phyloP scores from a whole-genome alignment of 331 rosid genomes.

The Arachis monticola region DNA sequence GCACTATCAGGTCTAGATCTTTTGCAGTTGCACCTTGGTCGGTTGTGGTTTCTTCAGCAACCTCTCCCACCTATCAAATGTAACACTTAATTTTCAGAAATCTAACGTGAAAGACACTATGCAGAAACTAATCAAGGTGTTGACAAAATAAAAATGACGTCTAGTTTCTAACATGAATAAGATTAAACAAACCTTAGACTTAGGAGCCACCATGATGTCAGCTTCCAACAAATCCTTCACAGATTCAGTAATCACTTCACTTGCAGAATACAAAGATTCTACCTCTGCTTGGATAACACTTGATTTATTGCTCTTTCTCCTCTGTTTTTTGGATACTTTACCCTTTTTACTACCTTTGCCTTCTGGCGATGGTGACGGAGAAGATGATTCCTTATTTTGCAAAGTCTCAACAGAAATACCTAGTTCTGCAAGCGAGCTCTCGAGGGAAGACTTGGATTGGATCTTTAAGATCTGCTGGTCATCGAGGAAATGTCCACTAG shows the following conservation, averaged over 20 bases:
- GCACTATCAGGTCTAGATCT: constrained; percentile 45
- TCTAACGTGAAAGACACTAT: constrained; percentile 27
- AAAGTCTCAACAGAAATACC: constrained; percentile 65
- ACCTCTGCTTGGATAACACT: constrained; percentile 47
- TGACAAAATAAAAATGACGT: not conserved
- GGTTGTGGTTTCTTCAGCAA: constrained; percentile 37
- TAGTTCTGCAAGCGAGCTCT: constrained; percentile 77
- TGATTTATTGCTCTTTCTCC: constrained; percentile 61
- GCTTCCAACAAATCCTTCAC: constrained; percentile 50
- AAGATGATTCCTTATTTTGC: constrained; percentile 49
- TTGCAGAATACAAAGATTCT: constrained; percentile 47
- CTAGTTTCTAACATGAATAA: constrained; percentile 11
- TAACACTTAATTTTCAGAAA: constrained; percentile 30
- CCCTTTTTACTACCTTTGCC: constrained; percentile 71
- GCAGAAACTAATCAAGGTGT: constrained; percentile 8
- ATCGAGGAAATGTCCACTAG: constrained; percentile 72
- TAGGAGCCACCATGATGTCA: constrained; percentile 43
- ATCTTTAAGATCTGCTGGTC: constrained; percentile 92
- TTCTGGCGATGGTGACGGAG: constrained; percentile 48
- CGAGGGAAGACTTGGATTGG: constrained; percentile 59
- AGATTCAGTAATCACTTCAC: constrained; percentile 47
- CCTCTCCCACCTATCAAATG: constrained; percentile 60
- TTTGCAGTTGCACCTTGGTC: constrained; percentile 37
- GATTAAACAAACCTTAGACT: constrained; percentile 57
- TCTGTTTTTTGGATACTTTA: constrained; percentile 63